Evolutionary conservation across 31 red algal genomes (phyloP), one percentile per base, ranked within the genome.

Genomic region (Endocladia muricata): DNA sequence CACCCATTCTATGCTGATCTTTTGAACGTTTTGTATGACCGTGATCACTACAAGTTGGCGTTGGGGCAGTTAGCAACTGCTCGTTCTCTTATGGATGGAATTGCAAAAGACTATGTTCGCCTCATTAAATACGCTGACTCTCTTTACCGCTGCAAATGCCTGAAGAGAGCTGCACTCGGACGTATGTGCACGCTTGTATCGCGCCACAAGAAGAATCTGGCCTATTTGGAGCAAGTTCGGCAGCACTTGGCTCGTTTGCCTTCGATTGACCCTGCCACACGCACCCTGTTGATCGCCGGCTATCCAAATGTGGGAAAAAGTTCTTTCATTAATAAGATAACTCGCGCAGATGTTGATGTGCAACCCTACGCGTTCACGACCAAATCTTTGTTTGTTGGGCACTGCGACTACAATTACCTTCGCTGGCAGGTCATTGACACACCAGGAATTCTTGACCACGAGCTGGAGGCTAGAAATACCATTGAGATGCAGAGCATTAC

Each of bases 361-460:
- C 96, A 98, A 67, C 96, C 96, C 32, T 98, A 98, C 62, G 92
- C 96, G 0, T 98, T 98, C 69, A 98, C 96, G n/a, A 98, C 96
- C 38, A 95, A 98, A 56, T 93, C 88, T 11, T 71, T 98, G 2
- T 98, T 94, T 70, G 92, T 98, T 36, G 96, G 96, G 15, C 96
- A 98, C 70, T 94, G 90, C 60, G 96, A 98, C 42, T 95, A 95
- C 76, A 71, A 88, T 3, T 98, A 98, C 72, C 73, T 98, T 26
- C 82, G 96, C 28, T 98, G 96, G 96, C 96, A 98, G 67, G 96
- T 98, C 40, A 98, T 98, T 68, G 96, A 98, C 78, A 98, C 96
- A 37, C 96, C 96, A 3, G 96, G 96, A 49, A 91, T 98, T 17
- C 76, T 98, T 61, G 96, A 98, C 39, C 88, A 95, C 51, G 85